Evolutionary conservation across 2,329 filamentous ascomycete genomes (phyloP).

Genomic region (Paecilomyces dactylethromorphus): DNA sequence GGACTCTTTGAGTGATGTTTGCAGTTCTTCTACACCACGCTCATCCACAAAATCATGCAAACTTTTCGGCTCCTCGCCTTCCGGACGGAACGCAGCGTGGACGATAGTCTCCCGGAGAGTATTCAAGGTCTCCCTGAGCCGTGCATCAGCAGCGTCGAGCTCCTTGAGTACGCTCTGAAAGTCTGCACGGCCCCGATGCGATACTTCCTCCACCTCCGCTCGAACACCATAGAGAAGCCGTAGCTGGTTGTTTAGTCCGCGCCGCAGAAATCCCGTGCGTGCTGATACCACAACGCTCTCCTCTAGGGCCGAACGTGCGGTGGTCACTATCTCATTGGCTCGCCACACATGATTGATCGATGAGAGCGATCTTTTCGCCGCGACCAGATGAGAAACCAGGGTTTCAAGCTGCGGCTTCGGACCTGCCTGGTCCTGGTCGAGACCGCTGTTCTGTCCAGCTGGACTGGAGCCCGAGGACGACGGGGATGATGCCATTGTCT

Average conservation of each 20-base stretch:
- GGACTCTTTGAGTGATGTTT: conserved; percentile 49
- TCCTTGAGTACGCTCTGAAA: conserved; percentile 46
- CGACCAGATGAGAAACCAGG: conserved; percentile 76
- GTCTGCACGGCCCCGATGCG: conserved; percentile 34
- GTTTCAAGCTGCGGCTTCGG: conserved; percentile 54
- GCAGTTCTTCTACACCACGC: conserved; percentile 52
- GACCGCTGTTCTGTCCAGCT: conserved; percentile 7
- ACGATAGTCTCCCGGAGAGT: conserved; percentile 53
- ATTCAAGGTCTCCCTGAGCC: conserved; percentile 50
- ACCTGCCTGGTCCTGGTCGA: conserved; percentile 10
- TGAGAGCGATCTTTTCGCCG: conserved; percentile 79
- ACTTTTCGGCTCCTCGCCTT: conserved; percentile 44
- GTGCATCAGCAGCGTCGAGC: conserved; percentile 54
- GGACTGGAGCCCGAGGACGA: conserved; percentile 20
- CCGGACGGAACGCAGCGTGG: conserved; percentile 49
- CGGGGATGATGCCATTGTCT: conserved; percentile 23
- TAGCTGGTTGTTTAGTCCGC: conserved; percentile 50
- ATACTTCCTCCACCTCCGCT: conserved; percentile 37
- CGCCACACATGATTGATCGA: conserved; percentile 77
- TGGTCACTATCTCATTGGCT: conserved; percentile 77
- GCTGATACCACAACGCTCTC: conserved; percentile 69
- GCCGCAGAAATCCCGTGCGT: conserved; percentile 60
- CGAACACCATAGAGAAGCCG: conserved; percentile 38
- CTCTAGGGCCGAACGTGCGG: conserved; percentile 68
- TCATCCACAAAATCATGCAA: conserved; percentile 64